A percentile compares a stretch with the other conserved stretches of the same genome.
phyloP scores from a whole-genome alignment of 73 alveolate species.

The Paramecium biaurelia region DNA sequence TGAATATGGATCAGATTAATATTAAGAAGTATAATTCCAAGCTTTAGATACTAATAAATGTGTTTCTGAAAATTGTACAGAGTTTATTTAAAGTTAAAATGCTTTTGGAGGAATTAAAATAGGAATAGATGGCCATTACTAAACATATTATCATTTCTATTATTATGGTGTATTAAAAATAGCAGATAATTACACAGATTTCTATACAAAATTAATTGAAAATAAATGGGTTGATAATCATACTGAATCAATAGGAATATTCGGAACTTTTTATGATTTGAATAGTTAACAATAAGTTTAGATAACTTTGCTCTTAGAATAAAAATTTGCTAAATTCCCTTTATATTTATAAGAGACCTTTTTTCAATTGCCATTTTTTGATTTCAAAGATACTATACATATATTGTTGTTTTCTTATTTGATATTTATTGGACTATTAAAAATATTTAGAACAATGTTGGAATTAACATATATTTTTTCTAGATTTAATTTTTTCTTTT shows the following conservation, averaged over 20 bases:
- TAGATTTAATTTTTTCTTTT: background rate
- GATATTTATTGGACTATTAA: background rate
- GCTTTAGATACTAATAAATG: background rate
- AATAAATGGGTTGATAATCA: background rate
- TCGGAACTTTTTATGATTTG: background rate
- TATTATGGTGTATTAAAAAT: background rate
- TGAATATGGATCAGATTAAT: background rate
- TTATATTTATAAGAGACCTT: background rate
- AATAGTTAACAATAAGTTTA: background rate
- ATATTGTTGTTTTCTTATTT: background rate
- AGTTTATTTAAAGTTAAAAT: background rate
- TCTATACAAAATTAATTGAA: background rate
- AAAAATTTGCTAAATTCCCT: background rate
- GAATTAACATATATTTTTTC: constrained; percentile 26
- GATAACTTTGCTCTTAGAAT: background rate
- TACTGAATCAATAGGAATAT: background rate
- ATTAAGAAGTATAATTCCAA: background rate
- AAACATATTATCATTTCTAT: background rate
- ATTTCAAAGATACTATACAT: background rate
- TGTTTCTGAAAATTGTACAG: background rate
- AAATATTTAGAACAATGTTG: background rate
- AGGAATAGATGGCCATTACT: background rate
- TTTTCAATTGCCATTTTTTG: background rate
- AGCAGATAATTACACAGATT: background rate
- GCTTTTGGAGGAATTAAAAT: background rate